Conservation (phyloP, 2,329 filamentous ascomycete genomes). For the Aspergillus sp. region DNA sequence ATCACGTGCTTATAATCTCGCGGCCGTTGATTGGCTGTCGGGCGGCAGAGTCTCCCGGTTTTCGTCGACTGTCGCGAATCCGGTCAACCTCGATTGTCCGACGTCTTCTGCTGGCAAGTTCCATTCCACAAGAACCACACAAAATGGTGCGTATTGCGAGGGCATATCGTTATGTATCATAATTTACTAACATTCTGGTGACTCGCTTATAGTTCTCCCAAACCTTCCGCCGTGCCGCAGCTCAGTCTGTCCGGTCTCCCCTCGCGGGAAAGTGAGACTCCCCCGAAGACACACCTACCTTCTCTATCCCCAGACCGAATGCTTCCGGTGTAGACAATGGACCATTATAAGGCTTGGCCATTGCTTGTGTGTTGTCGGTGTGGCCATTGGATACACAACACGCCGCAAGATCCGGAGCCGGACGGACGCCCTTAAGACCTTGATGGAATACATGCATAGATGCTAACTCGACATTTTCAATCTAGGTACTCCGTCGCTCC, state of each 20-base stretch:
- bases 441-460: not conserved
- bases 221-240: conserved; percentile 36
- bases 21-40: conserved; percentile 28
- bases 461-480: conserved; percentile 21
- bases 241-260: conserved; percentile 49
- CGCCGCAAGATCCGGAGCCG: not conserved
- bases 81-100: conserved; percentile 13
- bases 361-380: not conserved
- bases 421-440: not conserved
- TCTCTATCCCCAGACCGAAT: not conserved
- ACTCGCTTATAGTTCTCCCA: conserved; percentile 30
- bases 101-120: conserved; percentile 24
- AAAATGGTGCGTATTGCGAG: conserved; percentile 32
- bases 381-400: not conserved
- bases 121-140: conserved; percentile 22
- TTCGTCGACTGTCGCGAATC: conserved; percentile 29
- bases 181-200: conserved; percentile 18
- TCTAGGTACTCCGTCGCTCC: conserved; percentile 51
- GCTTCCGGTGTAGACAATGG: not conserved
- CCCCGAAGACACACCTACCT: conserved; percentile 5
- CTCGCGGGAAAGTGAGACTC: conserved; percentile 58
- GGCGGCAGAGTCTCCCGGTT: conserved; percentile 33
- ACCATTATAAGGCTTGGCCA: not conserved
- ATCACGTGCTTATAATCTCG: conserved; percentile 23
- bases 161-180: not conserved